Evolutionary conservation across 768 basidiomycete genomes (phyloP), one percentile per base, ranked within the genome.

Genomic region (Mycena galopus): DNA sequence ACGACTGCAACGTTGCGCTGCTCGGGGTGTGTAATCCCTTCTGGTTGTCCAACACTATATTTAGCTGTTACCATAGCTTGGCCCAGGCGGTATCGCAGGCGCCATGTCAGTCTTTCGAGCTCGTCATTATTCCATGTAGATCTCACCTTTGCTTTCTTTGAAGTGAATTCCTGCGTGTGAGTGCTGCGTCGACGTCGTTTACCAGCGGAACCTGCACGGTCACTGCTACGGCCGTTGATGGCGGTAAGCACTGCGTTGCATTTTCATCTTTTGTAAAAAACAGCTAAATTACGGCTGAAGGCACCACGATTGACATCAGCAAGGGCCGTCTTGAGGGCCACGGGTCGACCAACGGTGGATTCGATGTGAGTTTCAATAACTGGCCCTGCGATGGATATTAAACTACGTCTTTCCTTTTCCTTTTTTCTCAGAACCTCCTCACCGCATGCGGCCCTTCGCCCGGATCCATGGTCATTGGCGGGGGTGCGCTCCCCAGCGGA

Each of bases 271-370:
- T 19, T 7, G 19, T 21, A 32, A 29, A 23, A n/a, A n/a, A n/a
- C n/a, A 25, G 33, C 57, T 33, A 27, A 42, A 56, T 25, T 33
- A 23, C n/a, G 14, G 29, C 1, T 23, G 14, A 10, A 76, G 75
- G 76, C 23, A 73, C 68, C 17, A 75, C 73, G 30, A 75, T 77
- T n/a, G 73, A 77, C 39, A 77, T 77, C 58, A 74, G 73, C 55
- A 76, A 77, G 35, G 76, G 76, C n/a, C 73, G 69, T 14, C 72
- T 77, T 3, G 76, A 77, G 57, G 73, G 76, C 12, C 73, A 77
- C 59, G 76, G 76, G 11, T 75, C 73, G 5, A 47, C 71, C 4
- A 77, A 77, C 58, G 75, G 75, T 56, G 75, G 76, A 37, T 76
- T 72, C 42, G 76, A 74, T 27, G 76, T 74, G 62, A 29, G 76